A percentile compares a stretch with the other conserved stretches of the same genome.
Evolutionary conservation across 139 green algal genomes (phyloP).

Genomic region (Coelastrella sp.): DNA sequence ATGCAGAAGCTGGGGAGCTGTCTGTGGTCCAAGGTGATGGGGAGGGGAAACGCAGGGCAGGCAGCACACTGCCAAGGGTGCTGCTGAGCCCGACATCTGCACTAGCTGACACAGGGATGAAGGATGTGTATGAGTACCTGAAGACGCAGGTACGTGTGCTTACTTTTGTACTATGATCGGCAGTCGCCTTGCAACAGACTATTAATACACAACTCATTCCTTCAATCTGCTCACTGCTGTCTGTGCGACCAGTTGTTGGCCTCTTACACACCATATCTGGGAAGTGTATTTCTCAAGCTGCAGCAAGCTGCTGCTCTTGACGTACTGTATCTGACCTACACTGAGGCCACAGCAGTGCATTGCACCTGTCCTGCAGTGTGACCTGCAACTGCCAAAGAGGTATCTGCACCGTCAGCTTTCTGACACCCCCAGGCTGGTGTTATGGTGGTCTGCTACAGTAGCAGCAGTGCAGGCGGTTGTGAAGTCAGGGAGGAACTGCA

Average conservation of each 20-base stretch:
- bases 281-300: too few species aligned
- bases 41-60: too few species aligned
- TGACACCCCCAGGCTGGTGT: neutral
- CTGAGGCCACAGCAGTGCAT: too few species aligned
- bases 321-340: too few species aligned
- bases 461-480: constrained; percentile 12
- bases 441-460: constrained; percentile 6
- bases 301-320: too few species aligned
- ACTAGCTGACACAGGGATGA: neutral
- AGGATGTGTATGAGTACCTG: constrained; percentile 21
- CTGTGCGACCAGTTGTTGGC: too few species aligned
- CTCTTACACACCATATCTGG: too few species aligned
- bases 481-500: neutral
- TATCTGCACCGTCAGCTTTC: constrained; percentile 17
- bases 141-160: neutral
- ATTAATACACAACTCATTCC: neutral
- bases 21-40: neutral
- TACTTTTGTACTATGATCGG: neutral
- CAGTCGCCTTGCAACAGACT: neutral
- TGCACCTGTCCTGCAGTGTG: neutral
- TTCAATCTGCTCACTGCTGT: too few species aligned
- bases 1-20: neutral
- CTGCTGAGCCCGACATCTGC: constrained; percentile 15
- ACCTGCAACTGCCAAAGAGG: neutral
- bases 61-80: neutral